phyloP scores from a whole-genome alignment of 306 rosid genomes.

The Fragaria nilgerrensis region DNA sequence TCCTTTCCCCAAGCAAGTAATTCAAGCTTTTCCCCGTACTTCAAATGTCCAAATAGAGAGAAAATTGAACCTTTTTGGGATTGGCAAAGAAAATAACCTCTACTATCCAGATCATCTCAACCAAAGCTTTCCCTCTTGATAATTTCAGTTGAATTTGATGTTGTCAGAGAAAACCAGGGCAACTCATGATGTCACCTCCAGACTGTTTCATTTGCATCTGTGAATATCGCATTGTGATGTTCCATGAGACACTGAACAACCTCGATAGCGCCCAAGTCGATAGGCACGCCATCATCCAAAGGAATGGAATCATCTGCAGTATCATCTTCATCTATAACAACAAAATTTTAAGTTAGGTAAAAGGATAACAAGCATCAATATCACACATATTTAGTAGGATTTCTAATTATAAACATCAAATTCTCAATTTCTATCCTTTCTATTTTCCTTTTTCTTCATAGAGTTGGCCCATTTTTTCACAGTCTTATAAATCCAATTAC shows the following conservation, averaged over 20 bases:
- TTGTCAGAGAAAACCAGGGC: not conserved
- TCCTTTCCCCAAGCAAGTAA: not conserved
- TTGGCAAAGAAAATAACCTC: not conserved
- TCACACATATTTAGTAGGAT: not conserved
- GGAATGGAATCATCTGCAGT: conserved; percentile 71
- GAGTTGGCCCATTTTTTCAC: not conserved
- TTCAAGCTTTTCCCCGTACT: not conserved
- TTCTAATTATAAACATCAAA: not conserved
- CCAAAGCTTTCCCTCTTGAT: not conserved
- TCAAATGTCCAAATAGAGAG: not conserved
- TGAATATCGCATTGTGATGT: conserved; percentile 89
- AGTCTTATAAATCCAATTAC: not conserved
- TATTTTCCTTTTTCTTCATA: not conserved
- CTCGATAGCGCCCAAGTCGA: conserved; percentile 86
- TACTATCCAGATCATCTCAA: not conserved
- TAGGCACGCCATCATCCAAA: conserved; percentile 76
- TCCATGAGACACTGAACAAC: conserved; percentile 92
- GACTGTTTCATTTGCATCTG: conserved; percentile 90
- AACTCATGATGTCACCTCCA: conserved; percentile 61
- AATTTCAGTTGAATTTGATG: not conserved
- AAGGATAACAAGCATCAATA: not conserved
- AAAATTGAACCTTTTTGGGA: not conserved
- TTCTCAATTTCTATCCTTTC: not conserved
- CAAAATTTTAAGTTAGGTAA: not conserved
- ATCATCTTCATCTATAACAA: conserved; percentile 65